These are phyloP conservation scores for Aristolochia californica DNA, from an alignment of 164 flowering plant species.

Conservation along the genomic window DNA sequence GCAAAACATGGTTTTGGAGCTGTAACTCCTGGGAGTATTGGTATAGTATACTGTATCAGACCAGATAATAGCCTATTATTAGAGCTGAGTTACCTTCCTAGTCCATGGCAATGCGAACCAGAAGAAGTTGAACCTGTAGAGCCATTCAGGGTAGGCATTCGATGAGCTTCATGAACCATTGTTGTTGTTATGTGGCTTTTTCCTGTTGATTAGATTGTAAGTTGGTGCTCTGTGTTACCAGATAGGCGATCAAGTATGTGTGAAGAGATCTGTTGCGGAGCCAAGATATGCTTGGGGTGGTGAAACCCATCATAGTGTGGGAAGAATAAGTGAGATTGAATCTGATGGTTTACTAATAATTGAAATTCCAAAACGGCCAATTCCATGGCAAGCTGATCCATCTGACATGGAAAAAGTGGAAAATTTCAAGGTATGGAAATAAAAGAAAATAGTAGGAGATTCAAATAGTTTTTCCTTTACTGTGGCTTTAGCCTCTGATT, in stretches of 20 bases:
- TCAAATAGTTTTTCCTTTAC: not conserved
- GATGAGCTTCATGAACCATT: too few species aligned
- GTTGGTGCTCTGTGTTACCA: slow-evolving; percentile 16
- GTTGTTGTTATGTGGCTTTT: not conserved
- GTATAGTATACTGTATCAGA: slow-evolving; percentile 87
- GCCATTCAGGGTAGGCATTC: slow-evolving; percentile 65
- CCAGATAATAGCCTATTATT: slow-evolving; percentile 85
- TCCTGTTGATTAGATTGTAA: not conserved
- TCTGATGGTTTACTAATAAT: slow-evolving; percentile 84
- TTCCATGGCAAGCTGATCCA: slow-evolving; percentile 99
- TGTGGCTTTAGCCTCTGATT: too few species aligned
- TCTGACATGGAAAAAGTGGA: slow-evolving; percentile 99
- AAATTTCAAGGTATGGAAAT: slow-evolving; percentile 85
- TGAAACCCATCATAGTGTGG: slow-evolving; percentile 98
- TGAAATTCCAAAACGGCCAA: slow-evolving; percentile 84
- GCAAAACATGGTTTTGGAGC: slow-evolving; percentile 95
- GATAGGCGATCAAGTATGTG: slow-evolving; percentile 94
- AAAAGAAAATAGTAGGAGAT: too few species aligned
- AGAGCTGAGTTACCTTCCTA: slow-evolving; percentile 82
- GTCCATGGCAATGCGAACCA: slow-evolving; percentile 99
- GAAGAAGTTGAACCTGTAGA: slow-evolving; percentile 95
- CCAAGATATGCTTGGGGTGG: slow-evolving; percentile 99
- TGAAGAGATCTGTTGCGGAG: slow-evolving; percentile 95
- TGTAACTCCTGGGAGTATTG: slow-evolving; percentile 97
- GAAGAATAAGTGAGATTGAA: slow-evolving; percentile 81